Percentiles rank a stretch among this genome's conserved stretches.
phyloP scores from a whole-genome alignment of 345 rosid species.

The Arabidopsis thaliana region TAIR10.1 NC_003071.7:18263501-18264000 shows the following conservation, averaged over 20 bases:
- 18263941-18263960: slow-evolving; percentile 99
- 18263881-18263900: background rate
- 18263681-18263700: background rate
- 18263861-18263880: slow-evolving; percentile 5
- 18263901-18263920: background rate
- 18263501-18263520: slow-evolving; percentile 88
- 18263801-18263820: slow-evolving; percentile 84
- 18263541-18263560: slow-evolving; percentile 93
- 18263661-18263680: slow-evolving; percentile 55
- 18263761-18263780: slow-evolving; percentile 81
- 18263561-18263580: slow-evolving; percentile 96
- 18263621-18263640: slow-evolving; percentile 95
- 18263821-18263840: slow-evolving; percentile 96
- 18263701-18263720: background rate
- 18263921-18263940: slow-evolving; percentile 41
- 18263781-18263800: slow-evolving; percentile 94
- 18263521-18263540: slow-evolving; percentile 96
- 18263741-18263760: slow-evolving; percentile 95
- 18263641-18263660: slow-evolving; percentile 85
- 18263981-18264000: slow-evolving; percentile 90
- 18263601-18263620: slow-evolving; percentile 86
- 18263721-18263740: slow-evolving; percentile 42
- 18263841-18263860: slow-evolving; percentile 66
- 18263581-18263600: slow-evolving; percentile 91
- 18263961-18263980: slow-evolving; percentile 83